Evolutionary conservation across 495 filamentous ascomycete genomes (phyloP).

Genomic region (Filosporella fistucella): DNA sequence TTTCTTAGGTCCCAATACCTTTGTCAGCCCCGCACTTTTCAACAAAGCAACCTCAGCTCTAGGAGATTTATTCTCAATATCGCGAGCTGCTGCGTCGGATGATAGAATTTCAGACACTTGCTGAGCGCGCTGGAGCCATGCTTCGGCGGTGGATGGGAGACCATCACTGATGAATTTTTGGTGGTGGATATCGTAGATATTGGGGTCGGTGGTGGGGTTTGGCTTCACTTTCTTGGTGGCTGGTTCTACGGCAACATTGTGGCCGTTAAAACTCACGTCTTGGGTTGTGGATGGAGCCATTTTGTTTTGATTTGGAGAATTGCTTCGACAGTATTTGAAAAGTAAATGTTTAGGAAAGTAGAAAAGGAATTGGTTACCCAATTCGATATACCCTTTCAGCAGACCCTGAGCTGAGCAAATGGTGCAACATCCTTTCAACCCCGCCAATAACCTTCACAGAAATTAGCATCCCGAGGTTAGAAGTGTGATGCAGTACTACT

Average conservation of each 20-base stretch:
- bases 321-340: too few relatives aligned
- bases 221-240: slow-evolving; percentile 8
- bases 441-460: too few relatives aligned
- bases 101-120: slow-evolving; percentile 48
- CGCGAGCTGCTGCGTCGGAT: slow-evolving; percentile 44
- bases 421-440: too few relatives aligned
- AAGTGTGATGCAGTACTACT: too few relatives aligned
- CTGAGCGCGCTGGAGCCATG: slow-evolving; percentile 47
- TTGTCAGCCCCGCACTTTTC: slow-evolving; percentile 51
- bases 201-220: slow-evolving; percentile 40
- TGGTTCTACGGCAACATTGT: background rate
- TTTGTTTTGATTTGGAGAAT: too few relatives aligned
- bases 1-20: slow-evolving; percentile 47
- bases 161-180: slow-evolving; percentile 35
- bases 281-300: background rate
- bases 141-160: slow-evolving; percentile 36
- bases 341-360: too few relatives aligned
- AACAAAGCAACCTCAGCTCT: slow-evolving; percentile 50
- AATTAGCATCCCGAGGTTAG: too few relatives aligned
- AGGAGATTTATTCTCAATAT: slow-evolving; percentile 53
- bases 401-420: too few relatives aligned
- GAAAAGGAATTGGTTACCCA: too few relatives aligned
- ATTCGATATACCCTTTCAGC: too few relatives aligned
- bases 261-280: background rate
- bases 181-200: slow-evolving; percentile 43